Base-by-base conservation (phyloP, 139 green algal genomes). In the Closterium sp. region DNA sequence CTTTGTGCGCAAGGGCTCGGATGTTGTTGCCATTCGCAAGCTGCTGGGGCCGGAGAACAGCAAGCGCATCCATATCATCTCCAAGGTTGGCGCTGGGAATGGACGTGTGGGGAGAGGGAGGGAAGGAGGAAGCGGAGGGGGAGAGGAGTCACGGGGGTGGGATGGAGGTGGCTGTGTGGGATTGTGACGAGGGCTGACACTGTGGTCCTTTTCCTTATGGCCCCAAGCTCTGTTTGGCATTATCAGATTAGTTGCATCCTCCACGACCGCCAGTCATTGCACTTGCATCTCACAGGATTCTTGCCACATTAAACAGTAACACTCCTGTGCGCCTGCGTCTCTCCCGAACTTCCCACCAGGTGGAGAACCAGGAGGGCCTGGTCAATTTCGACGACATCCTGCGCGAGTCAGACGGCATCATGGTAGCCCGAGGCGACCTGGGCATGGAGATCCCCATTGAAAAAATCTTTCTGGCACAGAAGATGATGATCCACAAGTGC, bases 381-480 rank as follows among this genome's bases (percentile, higher is more conserved):
- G 95, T 97, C 89, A 99, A 99, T 97, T 99, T 99, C 95, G 98
- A 99, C 89, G 95, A 97, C 4, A 99, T 99, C 93, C 94, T 99
- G 94, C 93, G 95, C 4, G 97, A 97, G 93, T 97, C 96, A 4
- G 98, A 99, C 94, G 97, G 94, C 86, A 97, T 98, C 93, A 98
- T 98, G 97, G 97, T 98, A 88, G 98, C 98, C 0, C 97, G 98
- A 50, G 98, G 98, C 42, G 98, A 99, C 94, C 96, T 99, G 95
- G 98, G 98, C 92, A 99, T 99, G 98, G 98, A 99, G 95, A 99
- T 99, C 95, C 98, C 98, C 86, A 99, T 98, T 0, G 97, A 99
- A 92, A 99, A 95, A 70, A 99, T 99, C 93, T 99, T 99, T 95
- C 96, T 99, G 90, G 98, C 97, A 9, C 98, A 99, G 95, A 99